Evolutionary conservation across 202 grass and related monocot species (phyloP), one percentile per base, ranked within the genome.

Genomic region (Carex arenaria): DNA sequence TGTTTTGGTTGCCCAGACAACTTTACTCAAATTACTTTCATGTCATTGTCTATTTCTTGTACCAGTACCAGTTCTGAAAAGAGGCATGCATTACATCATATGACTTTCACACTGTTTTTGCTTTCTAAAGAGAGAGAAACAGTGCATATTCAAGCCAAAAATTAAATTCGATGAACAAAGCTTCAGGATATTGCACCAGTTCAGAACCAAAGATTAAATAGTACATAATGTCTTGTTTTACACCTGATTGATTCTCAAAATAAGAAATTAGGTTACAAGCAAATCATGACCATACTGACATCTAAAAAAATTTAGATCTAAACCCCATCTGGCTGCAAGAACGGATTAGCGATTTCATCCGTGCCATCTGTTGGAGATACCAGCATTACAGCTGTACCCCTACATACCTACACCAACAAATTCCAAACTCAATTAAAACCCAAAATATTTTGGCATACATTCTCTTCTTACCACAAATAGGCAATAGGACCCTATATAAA

Each of bases 351-450:
- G 5, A 97, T 97, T 86, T 97, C 94, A 77, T 97, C 94, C 1
- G 94, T 97, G 82, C 94, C 94, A 40, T 97, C 94, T 28, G 94
- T 94, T 36, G 94, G 94, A 72, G 91, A 97, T 34, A 97, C 94
- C 63, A 97, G 85, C 94, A 97, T 97, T 38, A 97, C 94, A 5
- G 94, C 91, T 1, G 94, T 93, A 49, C 94, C 94, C 57, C 94
- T 92, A 53, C 94, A 97, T 28, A 97, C 91, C 94, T 97, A 83
- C 86, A 89, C 74, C 22, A 78, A 72, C 18, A 71, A 63, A 30
- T 32, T 31, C 13, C 12, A 66, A 14, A 10, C 36, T 40, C 18
- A 40, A 66, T 22, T 59, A 70, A 49, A 23, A 42, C 9, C 14
- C 18, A 61, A 54, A 18, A 40, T 20, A n/a, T n/a, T 9, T 67